Conservation (phyloP, 257 asterid species). For the Przewalskia tangutica region DNA sequence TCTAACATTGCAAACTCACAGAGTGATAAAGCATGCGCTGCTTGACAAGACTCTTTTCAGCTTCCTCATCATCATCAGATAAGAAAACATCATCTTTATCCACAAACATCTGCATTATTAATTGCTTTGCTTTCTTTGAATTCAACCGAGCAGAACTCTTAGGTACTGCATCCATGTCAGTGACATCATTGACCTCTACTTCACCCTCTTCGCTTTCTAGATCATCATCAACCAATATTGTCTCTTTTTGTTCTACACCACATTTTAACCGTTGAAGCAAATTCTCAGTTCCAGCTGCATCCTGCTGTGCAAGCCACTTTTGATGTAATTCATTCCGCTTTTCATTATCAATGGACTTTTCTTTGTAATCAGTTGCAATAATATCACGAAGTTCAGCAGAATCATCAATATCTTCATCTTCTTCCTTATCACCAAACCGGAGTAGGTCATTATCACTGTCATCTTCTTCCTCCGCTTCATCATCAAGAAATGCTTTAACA, state of each 20-base stretch:
- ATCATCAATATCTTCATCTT: constrained; percentile 64
- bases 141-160: constrained; percentile 33
- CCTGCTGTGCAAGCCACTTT: constrained; percentile 97
- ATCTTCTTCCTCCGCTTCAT: constrained; percentile 96
- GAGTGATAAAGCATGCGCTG: constrained; percentile 42
- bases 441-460: constrained; percentile 62
- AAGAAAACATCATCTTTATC: constrained; percentile 69
- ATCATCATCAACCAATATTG: constrained; percentile 32
- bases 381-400: constrained; percentile 69
- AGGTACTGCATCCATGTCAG: constrained; percentile 26
- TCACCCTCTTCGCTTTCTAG: constrained; percentile 43
- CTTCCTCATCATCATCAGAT: constrained; percentile 74
- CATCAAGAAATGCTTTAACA: constrained; percentile 68
- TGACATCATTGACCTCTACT: constrained; percentile 35
- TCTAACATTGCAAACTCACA: constrained; percentile 28
- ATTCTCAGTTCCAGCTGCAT: constrained; percentile 88
- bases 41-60: constrained; percentile 37
- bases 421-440: constrained; percentile 52
- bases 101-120: constrained; percentile 49
- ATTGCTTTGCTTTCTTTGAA: constrained; percentile 60
- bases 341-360: constrained; percentile 49
- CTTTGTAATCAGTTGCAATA: constrained; percentile 63
- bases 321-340: constrained; percentile 83
- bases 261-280: constrained; percentile 65
- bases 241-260: constrained; percentile 36